These are phyloP conservation scores for Drechslerella coelobrocha DNA, from an alignment of 2,329 filamentous ascomycete genomes.

Conservation along the genomic window DNA sequence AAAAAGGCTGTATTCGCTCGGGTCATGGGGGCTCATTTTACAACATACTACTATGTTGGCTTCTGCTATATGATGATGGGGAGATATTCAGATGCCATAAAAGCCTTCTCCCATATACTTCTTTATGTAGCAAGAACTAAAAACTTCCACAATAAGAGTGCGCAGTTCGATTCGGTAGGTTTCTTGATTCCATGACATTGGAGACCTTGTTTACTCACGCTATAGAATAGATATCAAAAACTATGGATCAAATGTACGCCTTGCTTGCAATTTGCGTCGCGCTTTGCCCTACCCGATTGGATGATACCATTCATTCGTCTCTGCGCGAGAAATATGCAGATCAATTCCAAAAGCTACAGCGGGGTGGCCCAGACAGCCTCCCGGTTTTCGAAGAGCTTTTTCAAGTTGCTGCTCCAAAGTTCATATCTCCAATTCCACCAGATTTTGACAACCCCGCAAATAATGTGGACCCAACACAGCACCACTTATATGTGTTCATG, in stretches of 20 bases:
- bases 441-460: conserved; percentile 96
- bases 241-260: conserved; percentile 99
- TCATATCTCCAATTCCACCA: conserved; percentile 95
- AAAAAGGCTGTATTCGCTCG: conserved; percentile 99
- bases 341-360: conserved; percentile 95
- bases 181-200: neutral
- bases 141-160: conserved; percentile 98
- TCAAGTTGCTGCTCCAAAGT: conserved; percentile 96
- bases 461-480: conserved; percentile 96
- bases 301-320: conserved; percentile 98
- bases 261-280: conserved; percentile 98
- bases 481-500: conserved; percentile 98
- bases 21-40: conserved; percentile 99
- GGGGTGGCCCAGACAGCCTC: conserved; percentile 90
- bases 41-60: conserved; percentile 93
- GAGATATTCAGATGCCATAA: conserved; percentile 97
- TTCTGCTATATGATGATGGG: conserved; percentile 99
- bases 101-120: conserved; percentile 99
- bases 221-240: conserved; percentile 77
- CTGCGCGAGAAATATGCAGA: conserved; percentile 99
- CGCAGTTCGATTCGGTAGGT: conserved; percentile 81
- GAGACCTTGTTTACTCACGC: neutral
- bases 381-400: conserved; percentile 99
- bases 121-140: conserved; percentile 98
- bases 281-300: conserved; percentile 93